These are phyloP conservation scores for Mycena sp. DNA, from an alignment of 1,284 basidiomycete genomes.

Conservation along the genomic window DNA sequence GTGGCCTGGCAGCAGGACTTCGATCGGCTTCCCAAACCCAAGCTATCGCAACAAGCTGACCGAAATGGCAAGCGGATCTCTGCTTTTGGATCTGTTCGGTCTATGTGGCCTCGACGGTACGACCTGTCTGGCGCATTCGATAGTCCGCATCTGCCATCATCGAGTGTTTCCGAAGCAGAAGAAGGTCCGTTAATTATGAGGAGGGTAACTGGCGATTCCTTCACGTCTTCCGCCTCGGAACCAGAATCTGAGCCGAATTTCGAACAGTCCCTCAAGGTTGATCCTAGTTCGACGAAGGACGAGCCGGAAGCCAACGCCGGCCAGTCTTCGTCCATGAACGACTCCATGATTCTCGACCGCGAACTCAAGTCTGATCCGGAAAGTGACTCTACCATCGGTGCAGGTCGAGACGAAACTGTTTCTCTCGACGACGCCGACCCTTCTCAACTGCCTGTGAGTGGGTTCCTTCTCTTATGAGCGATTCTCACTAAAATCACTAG, in stretches of 20 bases:
- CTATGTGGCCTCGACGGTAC: constrained; percentile 72
- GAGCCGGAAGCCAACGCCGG: not conserved
- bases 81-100: constrained; percentile 72
- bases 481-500: constrained; percentile 4
- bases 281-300: constrained; percentile 30
- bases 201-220: constrained; percentile 62
- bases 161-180: constrained; percentile 83
- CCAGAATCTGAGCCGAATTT: constrained; percentile 57
- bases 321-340: not conserved
- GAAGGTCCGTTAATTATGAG: constrained; percentile 60
- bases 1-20: constrained; percentile 97
- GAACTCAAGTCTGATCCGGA: constrained; percentile 63
- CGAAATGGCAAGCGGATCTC: constrained; percentile 63
- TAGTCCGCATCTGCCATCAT: constrained; percentile 62
- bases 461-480: constrained; percentile 11
- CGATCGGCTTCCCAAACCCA: constrained; percentile 75
- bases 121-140: constrained; percentile 63
- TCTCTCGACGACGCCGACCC: constrained; percentile 36
- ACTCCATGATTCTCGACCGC: constrained; percentile 6
- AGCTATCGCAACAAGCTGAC: constrained; percentile 47
- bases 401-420: constrained; percentile 51
- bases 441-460: constrained; percentile 10
- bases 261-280: constrained; percentile 38
- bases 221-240: constrained; percentile 67
- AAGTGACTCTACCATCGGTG: constrained; percentile 93